phyloP scores from a whole-genome alignment of 208 protist genomes.

The Leishmania turanica region DNA sequence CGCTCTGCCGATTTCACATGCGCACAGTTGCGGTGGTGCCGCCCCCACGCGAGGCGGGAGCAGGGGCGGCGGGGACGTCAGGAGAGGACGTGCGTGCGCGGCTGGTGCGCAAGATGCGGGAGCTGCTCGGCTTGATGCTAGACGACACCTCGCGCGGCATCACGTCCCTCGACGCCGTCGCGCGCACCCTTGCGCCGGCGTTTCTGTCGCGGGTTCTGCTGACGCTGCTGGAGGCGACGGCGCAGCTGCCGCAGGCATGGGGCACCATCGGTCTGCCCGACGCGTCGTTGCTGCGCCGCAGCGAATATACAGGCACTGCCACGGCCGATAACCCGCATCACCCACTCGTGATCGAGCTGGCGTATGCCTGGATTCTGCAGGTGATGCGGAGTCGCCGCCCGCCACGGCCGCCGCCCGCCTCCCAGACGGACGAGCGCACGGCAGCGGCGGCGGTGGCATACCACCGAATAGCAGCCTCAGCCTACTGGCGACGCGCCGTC shows the following conservation, averaged over 20 bases:
- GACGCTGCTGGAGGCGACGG: slow-evolving; percentile 19
- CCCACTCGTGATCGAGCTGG: slow-evolving; percentile 56
- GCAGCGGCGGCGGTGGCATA: slow-evolving; percentile 4
- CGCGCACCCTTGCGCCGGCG: slow-evolving; percentile 8
- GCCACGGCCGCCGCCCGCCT: slow-evolving; percentile 14
- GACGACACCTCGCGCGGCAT: slow-evolving; percentile 44
- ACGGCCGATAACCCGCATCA: slow-evolving; percentile 9
- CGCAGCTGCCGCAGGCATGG: slow-evolving; percentile 4
- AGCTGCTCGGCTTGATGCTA: slow-evolving; percentile 38
- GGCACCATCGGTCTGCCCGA: background rate
- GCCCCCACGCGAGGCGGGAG: background rate
- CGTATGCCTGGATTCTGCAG: slow-evolving; percentile 61
- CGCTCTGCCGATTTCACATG: slow-evolving; percentile 24
- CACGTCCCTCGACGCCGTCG: slow-evolving; percentile 28
- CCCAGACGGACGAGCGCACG: background rate
- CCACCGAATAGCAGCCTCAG: slow-evolving; percentile 2
- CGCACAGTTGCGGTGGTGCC: slow-evolving; percentile 2
- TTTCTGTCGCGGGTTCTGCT: slow-evolving; percentile 38
- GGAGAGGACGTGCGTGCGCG: background rate
- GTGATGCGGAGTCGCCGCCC: slow-evolving; percentile 17
- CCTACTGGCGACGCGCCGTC: slow-evolving; percentile 25
- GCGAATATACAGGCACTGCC: background rate
- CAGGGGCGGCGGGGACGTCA: background rate
- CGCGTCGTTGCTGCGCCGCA: background rate
- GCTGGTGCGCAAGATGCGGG: slow-evolving; percentile 21